Base-by-base conservation (phyloP, 2,329 filamentous ascomycete genomes). In the Calonectria fujianensis region DNA sequence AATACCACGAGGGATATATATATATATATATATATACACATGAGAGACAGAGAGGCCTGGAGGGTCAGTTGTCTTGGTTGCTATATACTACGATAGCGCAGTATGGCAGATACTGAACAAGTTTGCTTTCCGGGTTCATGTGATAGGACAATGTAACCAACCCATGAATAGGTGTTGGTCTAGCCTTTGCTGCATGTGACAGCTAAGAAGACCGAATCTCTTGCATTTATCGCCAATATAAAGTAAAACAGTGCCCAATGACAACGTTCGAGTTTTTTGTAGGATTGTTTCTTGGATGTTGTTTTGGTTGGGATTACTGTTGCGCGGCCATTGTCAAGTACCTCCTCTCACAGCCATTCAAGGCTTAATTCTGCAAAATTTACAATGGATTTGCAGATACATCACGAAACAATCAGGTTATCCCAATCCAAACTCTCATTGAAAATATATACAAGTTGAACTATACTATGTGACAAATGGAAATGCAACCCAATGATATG, bases 401-500 rank as follows among this genome's bases (percentile, higher is more conserved):
- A 32, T 59, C 65, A 51, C 45, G 32, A 35, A 41, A 14, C 27
- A 45, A 48, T 52, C 14, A 18, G 11, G 1, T 69, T 57, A 71
- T 77, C 59, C 64, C 71, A 79, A 79, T 70, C 76, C 52, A 68
- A 48, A 71, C 75, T 75, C 78, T 63, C 72, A 77, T 78, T 73
- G 72, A 52, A 65, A n/a, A 39, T 77, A 76, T 78, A 76, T 74
- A 76, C 50, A 48, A 66, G 77, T 76, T 80, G 69, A 67, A 79
- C 57, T 64, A 74, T 11, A 63, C 72, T 75, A 68, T 77, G 50
- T 74, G 31, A 65, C 31, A 65, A 71, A 76, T 71, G 63, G 35
- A 67, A 70, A 66, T 52, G 51, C 69, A 76, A 76, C 20, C 67
- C 74, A 77, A 78, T 59, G 74, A 76, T 66, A 61, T 32, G 54